These are phyloP conservation scores for Rubus parviflorus DNA, from an alignment of 306 rosid genomes.

Conservation along the genomic window DNA sequence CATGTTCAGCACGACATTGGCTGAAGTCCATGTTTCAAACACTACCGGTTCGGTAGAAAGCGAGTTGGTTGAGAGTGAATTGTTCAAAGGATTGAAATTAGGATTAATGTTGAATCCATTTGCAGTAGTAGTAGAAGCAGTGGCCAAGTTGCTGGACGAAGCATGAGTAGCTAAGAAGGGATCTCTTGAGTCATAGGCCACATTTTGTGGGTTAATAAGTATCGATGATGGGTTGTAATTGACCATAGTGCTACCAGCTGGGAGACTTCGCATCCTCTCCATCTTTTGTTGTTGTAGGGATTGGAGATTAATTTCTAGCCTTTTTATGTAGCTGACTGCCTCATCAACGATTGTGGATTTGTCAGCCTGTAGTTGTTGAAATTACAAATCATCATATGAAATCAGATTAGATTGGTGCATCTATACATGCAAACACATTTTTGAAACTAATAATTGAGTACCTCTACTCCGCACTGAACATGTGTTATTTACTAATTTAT, in stretches of 20 bases:
- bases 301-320: conserved; percentile 39
- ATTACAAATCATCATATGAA: not conserved
- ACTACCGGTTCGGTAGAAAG: not conserved
- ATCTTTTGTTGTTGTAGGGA: conserved; percentile 48
- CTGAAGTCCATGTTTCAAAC: conserved; percentile 55
- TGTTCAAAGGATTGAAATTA: not conserved
- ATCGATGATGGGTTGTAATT: conserved; percentile 14
- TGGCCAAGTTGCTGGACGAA: conserved; percentile 21
- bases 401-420: not conserved
- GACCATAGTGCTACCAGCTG: not conserved
- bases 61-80: not conserved
- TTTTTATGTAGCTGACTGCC: conserved; percentile 53
- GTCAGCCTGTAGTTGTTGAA: conserved; percentile 44
- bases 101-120: not conserved
- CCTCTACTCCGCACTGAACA: too few relatives aligned
- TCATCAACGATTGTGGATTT: conserved; percentile 73
- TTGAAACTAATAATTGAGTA: not conserved
- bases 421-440: not conserved
- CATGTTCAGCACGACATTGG: conserved; percentile 52
- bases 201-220: conserved; percentile 10
- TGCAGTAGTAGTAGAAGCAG: conserved; percentile 22
- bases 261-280: conserved; percentile 37
- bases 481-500: too few relatives aligned
- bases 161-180: conserved; percentile 38
- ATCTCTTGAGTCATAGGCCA: conserved; percentile 34